phyloP scores from a whole-genome alignment of 2,329 filamentous ascomycete genomes.

The Didymella glomerata region DNA sequence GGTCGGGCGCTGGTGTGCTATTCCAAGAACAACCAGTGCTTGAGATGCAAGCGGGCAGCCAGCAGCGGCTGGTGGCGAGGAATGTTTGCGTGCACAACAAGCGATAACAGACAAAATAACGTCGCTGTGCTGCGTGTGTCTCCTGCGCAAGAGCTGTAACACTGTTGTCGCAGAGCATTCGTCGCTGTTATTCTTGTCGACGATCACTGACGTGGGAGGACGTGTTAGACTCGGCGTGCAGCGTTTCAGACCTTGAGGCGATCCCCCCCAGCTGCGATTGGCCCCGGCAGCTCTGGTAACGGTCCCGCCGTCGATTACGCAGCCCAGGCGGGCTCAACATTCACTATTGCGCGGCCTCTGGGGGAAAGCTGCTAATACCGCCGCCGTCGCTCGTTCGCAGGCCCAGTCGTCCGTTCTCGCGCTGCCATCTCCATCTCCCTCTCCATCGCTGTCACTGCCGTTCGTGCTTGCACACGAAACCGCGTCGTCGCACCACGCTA shows the following conservation, averaged over 20 bases:
- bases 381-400: background rate
- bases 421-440: background rate
- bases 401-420: background rate
- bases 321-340: constrained; percentile 16
- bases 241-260: constrained; percentile 20
- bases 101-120: background rate
- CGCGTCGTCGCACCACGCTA: constrained; percentile 24
- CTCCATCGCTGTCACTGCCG: background rate
- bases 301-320: constrained; percentile 17
- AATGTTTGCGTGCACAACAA: constrained; percentile 8
- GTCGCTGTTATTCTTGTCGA: no score
- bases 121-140: background rate
- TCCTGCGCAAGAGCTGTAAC: background rate
- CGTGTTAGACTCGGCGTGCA: background rate
- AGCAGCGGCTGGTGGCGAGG: constrained; percentile 1
- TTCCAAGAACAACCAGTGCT: constrained; percentile 2
- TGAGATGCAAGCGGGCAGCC: constrained; percentile 13
- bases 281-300: constrained; percentile 3
- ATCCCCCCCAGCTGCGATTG: constrained; percentile 6
- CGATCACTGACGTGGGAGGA: background rate
- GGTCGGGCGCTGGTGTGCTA: background rate
- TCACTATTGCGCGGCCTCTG: constrained; percentile 21
- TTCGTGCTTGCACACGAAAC: constrained; percentile 8
- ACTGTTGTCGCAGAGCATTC: no score
- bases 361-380: constrained; percentile 1